Base-by-base conservation (phyloP, 345 rosid species). In the Erucastrum elatum region DNA sequence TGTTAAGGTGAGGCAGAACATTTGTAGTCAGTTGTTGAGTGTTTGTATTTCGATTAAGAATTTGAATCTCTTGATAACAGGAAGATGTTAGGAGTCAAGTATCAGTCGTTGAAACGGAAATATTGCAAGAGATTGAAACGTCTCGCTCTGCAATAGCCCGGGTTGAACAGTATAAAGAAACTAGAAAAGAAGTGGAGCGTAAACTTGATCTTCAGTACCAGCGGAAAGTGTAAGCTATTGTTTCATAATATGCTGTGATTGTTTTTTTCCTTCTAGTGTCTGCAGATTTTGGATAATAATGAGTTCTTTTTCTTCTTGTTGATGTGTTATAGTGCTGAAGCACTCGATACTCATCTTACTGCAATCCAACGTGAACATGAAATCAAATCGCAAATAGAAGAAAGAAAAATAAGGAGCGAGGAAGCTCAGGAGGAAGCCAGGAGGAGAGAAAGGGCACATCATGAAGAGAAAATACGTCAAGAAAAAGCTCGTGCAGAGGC, bases 311-410 rank as follows among this genome's bases (percentile, higher is more conserved):
- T 68, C 65, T 64, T 75, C 55, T 51, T 72, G 41, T 62, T 79
- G 33, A 26, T 69, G 60, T 72, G 37, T 65, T 86, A 9, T 71
- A 93, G 99, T 72, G 97, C 98, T 73, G 98, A 93, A 86, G 97
- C 93, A 79, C 93, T 95, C 55, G 99, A 92, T 80, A 80, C 86
- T 75, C 91, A 95, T 84, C 86, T 95, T 68, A 93, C 93, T 66
- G 88, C 87, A 72, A 64, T 92, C 26, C 63, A 59, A 25, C 63
- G 63, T 25, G 63, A 21, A 0, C 63, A 25, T 10, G 63, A 59
- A 26, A 17, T 21, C 12, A 59, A 59, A 21, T 21, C 63, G 1
- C 63, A 17, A 1, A 59, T 21, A 59, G 63, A 25, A 8, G 63
- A 59, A 25, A 17, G 12, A 10, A 59, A 6, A 8, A 59, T 59